Percentiles rank a stretch among this genome's conserved stretches.
These are phyloP conservation scores for Acanthamoeba triangularis DNA, from an alignment of 208 protist species.

Conservation along the genomic window DNA sequence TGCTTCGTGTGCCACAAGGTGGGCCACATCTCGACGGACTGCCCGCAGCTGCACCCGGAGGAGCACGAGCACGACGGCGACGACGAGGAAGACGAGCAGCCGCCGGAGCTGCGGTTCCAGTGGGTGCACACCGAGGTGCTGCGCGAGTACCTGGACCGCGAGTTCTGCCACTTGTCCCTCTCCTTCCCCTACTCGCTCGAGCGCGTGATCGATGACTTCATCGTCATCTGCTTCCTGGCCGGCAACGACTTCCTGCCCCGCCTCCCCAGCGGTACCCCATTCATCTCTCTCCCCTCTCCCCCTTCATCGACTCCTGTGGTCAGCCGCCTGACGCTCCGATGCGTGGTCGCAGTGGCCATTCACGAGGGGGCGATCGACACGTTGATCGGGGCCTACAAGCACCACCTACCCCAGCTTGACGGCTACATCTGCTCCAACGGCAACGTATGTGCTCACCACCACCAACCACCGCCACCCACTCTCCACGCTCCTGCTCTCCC, in stretches of 20 bases:
- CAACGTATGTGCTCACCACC: background rate
- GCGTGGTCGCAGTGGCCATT: background rate
- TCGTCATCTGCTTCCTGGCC: conserved; percentile 98
- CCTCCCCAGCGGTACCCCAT: conserved; percentile 89
- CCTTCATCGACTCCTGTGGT: background rate
- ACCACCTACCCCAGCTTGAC: background rate
- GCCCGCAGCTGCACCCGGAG: conserved; percentile 25
- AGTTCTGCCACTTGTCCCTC: conserved; percentile 86
- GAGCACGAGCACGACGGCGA: background rate
- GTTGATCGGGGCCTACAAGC: conserved; percentile 35
- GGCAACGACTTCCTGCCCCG: conserved; percentile 99
- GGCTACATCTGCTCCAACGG: conserved; percentile 52
- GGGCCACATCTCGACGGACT: conserved; percentile 51
- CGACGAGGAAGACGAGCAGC: background rate
- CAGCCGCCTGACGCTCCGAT: background rate
- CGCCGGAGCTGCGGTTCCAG: conserved; percentile 87
- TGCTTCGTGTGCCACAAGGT: conserved; percentile 71
- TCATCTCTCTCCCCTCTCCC: background rate
- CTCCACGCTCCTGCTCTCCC: too few relatives aligned
- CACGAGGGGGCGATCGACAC: conserved; percentile 45
- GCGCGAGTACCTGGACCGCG: conserved; percentile 97
- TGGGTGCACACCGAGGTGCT: conserved; percentile 94
- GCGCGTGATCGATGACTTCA: conserved; percentile 97
- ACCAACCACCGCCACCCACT: too few relatives aligned
- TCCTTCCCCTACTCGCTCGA: conserved; percentile 92